Conservation (phyloP, 2,329 filamentous ascomycete species). For the Epichloe coenophiala region DNA sequence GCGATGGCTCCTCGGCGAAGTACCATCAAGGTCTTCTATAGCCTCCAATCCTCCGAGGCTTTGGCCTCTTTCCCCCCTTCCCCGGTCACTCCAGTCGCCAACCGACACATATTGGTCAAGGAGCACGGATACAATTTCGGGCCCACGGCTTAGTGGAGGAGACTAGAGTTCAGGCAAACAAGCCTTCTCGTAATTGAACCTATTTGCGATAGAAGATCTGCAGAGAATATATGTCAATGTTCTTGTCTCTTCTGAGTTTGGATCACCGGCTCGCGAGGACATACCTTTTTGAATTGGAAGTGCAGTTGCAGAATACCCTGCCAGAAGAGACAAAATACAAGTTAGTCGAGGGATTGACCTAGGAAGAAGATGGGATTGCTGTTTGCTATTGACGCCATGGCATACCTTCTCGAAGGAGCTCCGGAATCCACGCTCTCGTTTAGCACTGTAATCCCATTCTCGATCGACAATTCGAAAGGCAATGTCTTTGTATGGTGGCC, state of each 20-base stretch:
- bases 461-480: conserved; percentile 96
- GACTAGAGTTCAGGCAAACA: background rate
- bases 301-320: conserved; percentile 71
- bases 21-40: background rate
- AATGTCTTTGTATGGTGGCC: conserved; percentile 91
- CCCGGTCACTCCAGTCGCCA: background rate
- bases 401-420: conserved; percentile 95
- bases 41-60: background rate
- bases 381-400: conserved; percentile 9
- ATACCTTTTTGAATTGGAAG: conserved; percentile 96
- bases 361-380: conserved; percentile 6
- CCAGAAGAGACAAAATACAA: background rate
- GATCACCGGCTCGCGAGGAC: background rate
- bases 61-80: background rate
- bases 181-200: background rate
- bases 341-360: conserved; percentile 1
- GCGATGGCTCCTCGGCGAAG: background rate
- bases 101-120: background rate
- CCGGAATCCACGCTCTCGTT: conserved; percentile 84
- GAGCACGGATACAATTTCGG: background rate
- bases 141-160: background rate
- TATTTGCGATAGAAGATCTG: conserved; percentile 9
- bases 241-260: background rate
- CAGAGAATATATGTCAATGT: background rate
- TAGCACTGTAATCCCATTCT: conserved; percentile 97